Evolutionary conservation across 169 alveolate genomes (phyloP).

Genomic region (Plasmodium relictum): DNA sequence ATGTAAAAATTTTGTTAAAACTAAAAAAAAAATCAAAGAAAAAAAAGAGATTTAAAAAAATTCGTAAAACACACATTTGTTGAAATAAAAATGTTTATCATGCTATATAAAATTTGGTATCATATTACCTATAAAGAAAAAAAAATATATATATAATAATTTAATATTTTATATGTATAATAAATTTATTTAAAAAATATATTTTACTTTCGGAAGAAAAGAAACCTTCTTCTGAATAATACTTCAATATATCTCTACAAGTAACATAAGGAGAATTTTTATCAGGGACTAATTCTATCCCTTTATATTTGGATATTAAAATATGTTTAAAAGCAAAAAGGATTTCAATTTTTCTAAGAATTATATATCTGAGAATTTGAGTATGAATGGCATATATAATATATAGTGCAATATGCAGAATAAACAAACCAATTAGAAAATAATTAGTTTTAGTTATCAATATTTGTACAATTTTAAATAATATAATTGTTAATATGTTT

Average conservation of each 20-base stretch:
- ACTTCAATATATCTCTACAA: slow-evolving; percentile 47
- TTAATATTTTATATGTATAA: not conserved
- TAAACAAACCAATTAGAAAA: slow-evolving; percentile 35
- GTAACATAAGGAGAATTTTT: slow-evolving; percentile 48
- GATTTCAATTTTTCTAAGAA: slow-evolving; percentile 68
- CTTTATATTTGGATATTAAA: slow-evolving; percentile 41
- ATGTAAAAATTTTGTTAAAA: no score
- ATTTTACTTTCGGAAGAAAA: slow-evolving; percentile 63
- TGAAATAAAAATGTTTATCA: no score
- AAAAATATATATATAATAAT: slow-evolving; percentile 16
- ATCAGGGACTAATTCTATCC: slow-evolving; percentile 48
- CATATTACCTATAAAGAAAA: slow-evolving; percentile 47
- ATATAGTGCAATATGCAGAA: slow-evolving; percentile 47
- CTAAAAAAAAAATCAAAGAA: no score
- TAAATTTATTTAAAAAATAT: not conserved
- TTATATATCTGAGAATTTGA: slow-evolving; percentile 64
- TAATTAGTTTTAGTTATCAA: slow-evolving; percentile 48
- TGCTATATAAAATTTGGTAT: slow-evolving; percentile 73
- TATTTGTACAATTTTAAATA: slow-evolving; percentile 46
- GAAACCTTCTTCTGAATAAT: slow-evolving; percentile 72
- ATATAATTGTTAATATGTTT: slow-evolving; percentile 11
- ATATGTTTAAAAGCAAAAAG: slow-evolving; percentile 59
- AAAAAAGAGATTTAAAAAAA: no score
- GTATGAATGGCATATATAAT: slow-evolving; percentile 70
- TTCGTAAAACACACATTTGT: no score